Evolutionary conservation across 306 rosid species (phyloP).

Genomic region (Gastrolobium bilobum): DNA sequence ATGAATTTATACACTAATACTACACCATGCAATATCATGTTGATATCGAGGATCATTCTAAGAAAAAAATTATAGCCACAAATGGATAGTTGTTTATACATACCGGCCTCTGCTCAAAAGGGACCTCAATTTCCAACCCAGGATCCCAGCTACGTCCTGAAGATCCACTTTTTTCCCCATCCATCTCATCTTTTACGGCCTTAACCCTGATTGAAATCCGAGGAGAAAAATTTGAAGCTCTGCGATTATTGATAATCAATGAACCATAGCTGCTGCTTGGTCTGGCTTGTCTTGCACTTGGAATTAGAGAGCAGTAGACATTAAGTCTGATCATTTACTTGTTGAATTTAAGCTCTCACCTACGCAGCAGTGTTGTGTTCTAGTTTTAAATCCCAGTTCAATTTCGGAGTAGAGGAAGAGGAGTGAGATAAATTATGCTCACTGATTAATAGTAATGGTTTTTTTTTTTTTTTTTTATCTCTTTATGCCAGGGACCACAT

Average conservation of each 20-base stretch:
- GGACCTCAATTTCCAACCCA: constrained; percentile 88
- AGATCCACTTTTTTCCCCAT: constrained; percentile 77
- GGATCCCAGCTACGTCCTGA: constrained; percentile 90
- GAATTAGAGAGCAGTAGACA: constrained; percentile 72
- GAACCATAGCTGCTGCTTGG: constrained; percentile 60
- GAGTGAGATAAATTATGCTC: constrained; percentile 41
- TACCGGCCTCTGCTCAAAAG: constrained; percentile 97
- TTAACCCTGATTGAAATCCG: constrained; percentile 61
- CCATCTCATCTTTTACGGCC: constrained; percentile 78
- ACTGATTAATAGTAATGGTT: constrained; percentile 10
- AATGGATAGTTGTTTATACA: constrained; percentile 22
- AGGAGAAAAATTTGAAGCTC: constrained; percentile 50
- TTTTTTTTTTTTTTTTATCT: constrained; percentile 19
- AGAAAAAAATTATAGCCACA: constrained; percentile 23
- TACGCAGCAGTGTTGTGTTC: constrained; percentile 22
- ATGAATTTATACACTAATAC: constrained; percentile 19
- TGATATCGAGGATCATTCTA: constrained; percentile 18
- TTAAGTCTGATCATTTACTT: constrained; percentile 76
- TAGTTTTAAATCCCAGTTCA: constrained; percentile 36
- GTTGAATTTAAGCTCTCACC: constrained; percentile 40
- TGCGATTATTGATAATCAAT: constrained; percentile 57
- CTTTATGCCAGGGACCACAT: constrained; percentile 55
- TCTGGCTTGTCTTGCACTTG: constrained; percentile 58
- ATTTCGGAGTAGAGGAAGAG: constrained; percentile 8
- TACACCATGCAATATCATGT: constrained; percentile 31